phyloP scores from a whole-genome alignment of 306 rosid genomes.

The Senna siamea region DNA sequence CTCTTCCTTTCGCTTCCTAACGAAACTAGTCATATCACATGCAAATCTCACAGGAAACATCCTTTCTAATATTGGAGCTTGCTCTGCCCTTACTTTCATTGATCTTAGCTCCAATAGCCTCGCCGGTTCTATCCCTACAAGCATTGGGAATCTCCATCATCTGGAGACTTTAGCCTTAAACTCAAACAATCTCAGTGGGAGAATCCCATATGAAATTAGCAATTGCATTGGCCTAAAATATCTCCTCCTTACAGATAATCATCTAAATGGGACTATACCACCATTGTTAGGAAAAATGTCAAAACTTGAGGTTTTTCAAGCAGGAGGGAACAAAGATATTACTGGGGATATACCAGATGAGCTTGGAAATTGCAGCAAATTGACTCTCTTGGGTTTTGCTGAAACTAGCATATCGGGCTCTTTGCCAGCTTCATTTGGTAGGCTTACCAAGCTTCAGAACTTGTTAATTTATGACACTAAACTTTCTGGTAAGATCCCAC shows the following conservation, averaged over 20 bases:
- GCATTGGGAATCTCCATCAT: conserved; percentile 50
- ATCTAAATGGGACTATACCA: conserved; percentile 47
- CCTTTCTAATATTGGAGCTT: conserved; percentile 48
- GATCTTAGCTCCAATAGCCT: conserved; percentile 56
- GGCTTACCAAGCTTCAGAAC: conserved; percentile 54
- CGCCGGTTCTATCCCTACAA: conserved; percentile 51
- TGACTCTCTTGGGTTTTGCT: conserved; percentile 56
- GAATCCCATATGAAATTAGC: conserved; percentile 56
- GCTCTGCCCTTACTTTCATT: conserved; percentile 40
- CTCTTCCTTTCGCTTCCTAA: conserved; percentile 51
- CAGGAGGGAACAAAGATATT: conserved; percentile 57
- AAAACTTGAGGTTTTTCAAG: conserved; percentile 50
- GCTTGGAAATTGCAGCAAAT: conserved; percentile 59
- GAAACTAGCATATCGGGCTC: conserved; percentile 56
- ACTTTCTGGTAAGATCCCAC: conserved; percentile 68
- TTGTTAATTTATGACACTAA: conserved; percentile 59
- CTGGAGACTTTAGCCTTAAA: conserved; percentile 49
- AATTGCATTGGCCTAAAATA: conserved; percentile 41
- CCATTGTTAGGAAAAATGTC: conserved; percentile 48
- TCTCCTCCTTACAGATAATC: conserved; percentile 48
- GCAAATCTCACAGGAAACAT: conserved; percentile 58
- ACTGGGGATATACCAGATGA: conserved; percentile 57
- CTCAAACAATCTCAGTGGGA: conserved; percentile 61
- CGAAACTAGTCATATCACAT: conserved; percentile 50
- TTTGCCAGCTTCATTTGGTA: conserved; percentile 62